Base-by-base conservation (phyloP, 2,329 filamentous ascomycete genomes). In the Laburnicola sp. region DNA sequence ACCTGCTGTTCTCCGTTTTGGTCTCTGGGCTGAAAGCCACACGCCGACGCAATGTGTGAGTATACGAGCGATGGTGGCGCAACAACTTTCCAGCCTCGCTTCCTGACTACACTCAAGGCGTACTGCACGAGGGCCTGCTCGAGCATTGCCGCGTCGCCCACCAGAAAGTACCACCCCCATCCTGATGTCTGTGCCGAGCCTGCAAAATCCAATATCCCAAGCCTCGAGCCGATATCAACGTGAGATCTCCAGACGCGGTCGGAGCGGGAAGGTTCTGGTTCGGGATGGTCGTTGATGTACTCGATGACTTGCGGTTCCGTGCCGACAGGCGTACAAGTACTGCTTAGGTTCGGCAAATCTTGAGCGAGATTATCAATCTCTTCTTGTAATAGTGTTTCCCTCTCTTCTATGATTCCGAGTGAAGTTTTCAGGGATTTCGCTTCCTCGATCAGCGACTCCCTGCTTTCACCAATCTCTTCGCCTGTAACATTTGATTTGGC, bases 121-220 rank as follows among this genome's bases (percentile, higher is more conserved):
- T 95, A 97, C 70, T 93, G 87, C 9, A 97, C 78, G 2, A 99
- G 82, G 0, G 94, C 94, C 69, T 97, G 93, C 75, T 99, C 94
- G n/a, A 99, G 82, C 71, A 94, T 84, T 0, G 92, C 92, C 6
- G 86, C 94, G 66, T 96, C 92, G 68, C 93, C 90, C n/a, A 90
- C 79, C 8, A 99, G 84, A 74, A 91, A 97, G 76, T 99, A 99
- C 90, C 91, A 99, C 1, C 94, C 94, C 93, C 93, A 99, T 32
- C 94, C 94, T 3, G 87, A 89, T 1, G 90, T 86, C n/a, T 83
- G 85, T 2, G 87, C 87, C 4, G 91, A 91, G 52, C 82, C 86
- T 4, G 87, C 80, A 67, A 99, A 97, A 75, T 99, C 93, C 45
- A 99, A 79, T n/a, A 99, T 81, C 30, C 87, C 86, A n/a, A 99